A percentile compares a stretch with the other conserved stretches of the same genome.
phyloP scores from a whole-genome alignment of 495 filamentous ascomycete species.

The Podospora fimiseda region DNA sequence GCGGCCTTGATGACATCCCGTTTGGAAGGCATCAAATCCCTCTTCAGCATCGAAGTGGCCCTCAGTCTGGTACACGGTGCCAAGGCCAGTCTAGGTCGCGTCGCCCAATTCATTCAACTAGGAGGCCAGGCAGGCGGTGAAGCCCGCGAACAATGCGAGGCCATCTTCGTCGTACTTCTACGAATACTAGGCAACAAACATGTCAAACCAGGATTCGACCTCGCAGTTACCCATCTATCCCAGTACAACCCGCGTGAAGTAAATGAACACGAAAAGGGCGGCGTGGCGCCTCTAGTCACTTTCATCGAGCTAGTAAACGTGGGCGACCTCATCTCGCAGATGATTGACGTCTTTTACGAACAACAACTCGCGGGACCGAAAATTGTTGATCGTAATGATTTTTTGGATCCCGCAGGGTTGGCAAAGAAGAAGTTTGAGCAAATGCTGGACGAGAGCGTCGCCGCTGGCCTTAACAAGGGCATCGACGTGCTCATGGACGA shows the following conservation, averaged over 20 bases:
- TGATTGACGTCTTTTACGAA: conserved; percentile 98
- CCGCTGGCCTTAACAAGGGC: conserved; percentile 90
- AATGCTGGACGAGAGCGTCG: conserved; percentile 96
- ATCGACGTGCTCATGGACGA: conserved; percentile 98
- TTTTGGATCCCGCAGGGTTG: conserved; percentile 80
- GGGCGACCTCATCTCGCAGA: conserved; percentile 95
- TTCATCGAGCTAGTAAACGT: conserved; percentile 98
- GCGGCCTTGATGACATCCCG: conserved; percentile 92
- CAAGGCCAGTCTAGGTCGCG: conserved; percentile 83
- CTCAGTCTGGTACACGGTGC: conserved; percentile 81
- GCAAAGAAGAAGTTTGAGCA: conserved; percentile 99
- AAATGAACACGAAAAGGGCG: conserved; percentile 58
- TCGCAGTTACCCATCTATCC: conserved; percentile 83
- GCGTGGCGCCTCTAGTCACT: conserved; percentile 86
- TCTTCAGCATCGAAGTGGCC: conserved; percentile 96
- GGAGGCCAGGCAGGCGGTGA: conserved; percentile 74
- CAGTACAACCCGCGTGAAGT: conserved; percentile 88
- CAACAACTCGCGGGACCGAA: conserved; percentile 79
- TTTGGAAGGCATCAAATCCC: conserved; percentile 83
- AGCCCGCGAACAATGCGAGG: conserved; percentile 83
- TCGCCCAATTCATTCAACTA: conserved; percentile 70
- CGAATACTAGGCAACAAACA: conserved; percentile 81
- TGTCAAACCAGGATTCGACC: conserved; percentile 84
- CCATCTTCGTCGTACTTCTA: conserved; percentile 78
- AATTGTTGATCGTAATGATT: conserved; percentile 88